Evolutionary conservation across 1,284 basidiomycete genomes (phyloP).

Genomic region (Rhodotorula sp.): DNA sequence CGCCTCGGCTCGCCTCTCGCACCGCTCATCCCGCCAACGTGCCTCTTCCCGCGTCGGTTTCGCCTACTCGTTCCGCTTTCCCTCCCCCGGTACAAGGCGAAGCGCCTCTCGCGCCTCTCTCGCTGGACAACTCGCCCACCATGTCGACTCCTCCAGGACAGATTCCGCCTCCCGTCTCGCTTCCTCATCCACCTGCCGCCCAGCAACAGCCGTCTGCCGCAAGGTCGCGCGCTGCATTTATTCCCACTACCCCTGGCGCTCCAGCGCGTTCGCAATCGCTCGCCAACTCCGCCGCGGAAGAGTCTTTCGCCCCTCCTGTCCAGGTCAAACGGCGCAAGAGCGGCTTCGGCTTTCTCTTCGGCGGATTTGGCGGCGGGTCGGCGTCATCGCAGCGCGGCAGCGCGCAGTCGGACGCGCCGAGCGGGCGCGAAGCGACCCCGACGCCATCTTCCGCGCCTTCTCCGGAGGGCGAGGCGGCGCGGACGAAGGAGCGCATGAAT

Average conservation of each 20-base stretch:
- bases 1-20: background rate
- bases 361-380: slow-evolving; percentile 1
- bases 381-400: background rate
- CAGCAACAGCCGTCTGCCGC: background rate
- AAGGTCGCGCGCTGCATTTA: background rate
- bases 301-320: background rate
- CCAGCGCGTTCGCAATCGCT: background rate
- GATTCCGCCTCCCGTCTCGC: background rate
- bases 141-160: background rate
- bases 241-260: background rate
- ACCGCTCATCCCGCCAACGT: background rate
- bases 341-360: slow-evolving; percentile 19
- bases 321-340: slow-evolving; percentile 28
- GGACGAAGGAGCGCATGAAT: background rate
- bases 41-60: background rate
- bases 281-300: background rate
- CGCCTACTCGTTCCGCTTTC: background rate
- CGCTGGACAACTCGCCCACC: background rate
- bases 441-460: background rate
- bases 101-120: background rate
- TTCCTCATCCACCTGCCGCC: no score
- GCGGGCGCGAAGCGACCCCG: background rate
- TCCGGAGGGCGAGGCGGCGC: background rate
- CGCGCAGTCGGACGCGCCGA: background rate
- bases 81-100: background rate